Base-by-base conservation (phyloP, 2,329 filamentous ascomycete genomes). In the Fusarium sp. region DNA sequence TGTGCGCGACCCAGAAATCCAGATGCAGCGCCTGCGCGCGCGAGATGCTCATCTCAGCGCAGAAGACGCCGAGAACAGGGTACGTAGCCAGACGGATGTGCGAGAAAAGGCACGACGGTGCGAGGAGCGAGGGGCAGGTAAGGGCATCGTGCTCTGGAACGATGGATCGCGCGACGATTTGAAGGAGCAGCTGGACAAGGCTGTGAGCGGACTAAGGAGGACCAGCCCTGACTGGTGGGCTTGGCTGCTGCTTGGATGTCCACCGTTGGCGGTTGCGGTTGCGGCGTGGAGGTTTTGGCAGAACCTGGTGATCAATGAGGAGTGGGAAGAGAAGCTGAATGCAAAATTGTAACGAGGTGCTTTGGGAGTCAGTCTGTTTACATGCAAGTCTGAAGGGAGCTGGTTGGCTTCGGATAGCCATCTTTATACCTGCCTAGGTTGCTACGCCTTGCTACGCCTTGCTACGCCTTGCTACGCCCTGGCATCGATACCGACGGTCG, bases 81-180 rank as follows among this genome's bases (percentile, higher is more conserved):
- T 99, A 6, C 79, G 83, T 61, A 96, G 92, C 72, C 95, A 99
- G 81, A 89, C 88, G 41, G 91, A 96, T 74, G 90, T 97, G 58
- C 81, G 87, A 64, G 85, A 90, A 68, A 98, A 98, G 82, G 93
- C 91, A 15, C 82, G 84, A 72, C 81, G 92, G 72, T 91, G 88
- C 58, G 81, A 90, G 76, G 86, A 84, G 42, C 80, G 92, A 41
- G 84, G 81, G 47, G 73, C 76, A 39, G 86, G 86, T 7, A 83
- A 82, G 43, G 94, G 93, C 0, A 83, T 93, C 4, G 92, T 97
- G 31, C 83, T 99, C 21, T 95, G 91, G 91, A 99, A 99, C 77
- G 94, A 98, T 77, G 86, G 85, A 3, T 86, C 86, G 42, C 88
- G 82, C 70, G 87, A 87, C 32, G 86, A 92, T 61, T 75, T 99